Conservation (phyloP, 1,284 basidiomycete genomes). For the Marasmius fiardii region DNA sequence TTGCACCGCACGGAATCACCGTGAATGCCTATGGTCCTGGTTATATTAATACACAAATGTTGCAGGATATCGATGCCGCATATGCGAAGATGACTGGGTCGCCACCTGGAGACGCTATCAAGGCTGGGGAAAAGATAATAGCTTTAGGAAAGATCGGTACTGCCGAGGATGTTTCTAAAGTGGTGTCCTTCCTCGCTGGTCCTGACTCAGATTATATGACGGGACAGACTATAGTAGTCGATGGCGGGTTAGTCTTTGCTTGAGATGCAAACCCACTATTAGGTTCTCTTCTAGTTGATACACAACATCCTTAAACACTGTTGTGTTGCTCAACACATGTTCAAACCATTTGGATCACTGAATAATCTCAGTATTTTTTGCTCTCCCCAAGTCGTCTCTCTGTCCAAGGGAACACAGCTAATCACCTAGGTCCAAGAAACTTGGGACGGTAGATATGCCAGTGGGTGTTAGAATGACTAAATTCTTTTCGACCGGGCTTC, state of each 20-base stretch:
- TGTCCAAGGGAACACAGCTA: too few relatives aligned
- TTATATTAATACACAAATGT: constrained; percentile 4
- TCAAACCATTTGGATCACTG: too few relatives aligned
- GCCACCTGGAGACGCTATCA: constrained; percentile 2
- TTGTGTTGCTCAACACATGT: too few relatives aligned
- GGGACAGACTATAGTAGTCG: background rate
- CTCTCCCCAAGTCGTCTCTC: too few relatives aligned
- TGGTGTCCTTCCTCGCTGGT: background rate
- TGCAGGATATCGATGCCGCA: constrained; percentile 8
- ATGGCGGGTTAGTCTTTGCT: background rate
- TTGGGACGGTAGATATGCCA: too few relatives aligned
- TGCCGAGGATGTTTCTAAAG: constrained; percentile 13
- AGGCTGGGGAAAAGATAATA: background rate
- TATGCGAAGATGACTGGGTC: constrained; percentile 6
- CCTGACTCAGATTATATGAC: background rate
- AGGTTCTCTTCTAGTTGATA: too few relatives aligned
- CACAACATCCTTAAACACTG: too few relatives aligned
- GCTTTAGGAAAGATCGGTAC: constrained; percentile 11
- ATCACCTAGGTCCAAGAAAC: too few relatives aligned
- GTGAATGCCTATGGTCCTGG: constrained; percentile 10
- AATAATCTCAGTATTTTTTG: too few relatives aligned
- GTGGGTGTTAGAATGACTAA: too few relatives aligned
- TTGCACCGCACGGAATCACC: constrained; percentile 9
- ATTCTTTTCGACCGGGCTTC: too few relatives aligned
- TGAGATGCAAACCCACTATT: too few relatives aligned